Evolutionary conservation across 2,329 filamentous ascomycete species (phyloP).

Genomic region (Eurotiales sp.): DNA sequence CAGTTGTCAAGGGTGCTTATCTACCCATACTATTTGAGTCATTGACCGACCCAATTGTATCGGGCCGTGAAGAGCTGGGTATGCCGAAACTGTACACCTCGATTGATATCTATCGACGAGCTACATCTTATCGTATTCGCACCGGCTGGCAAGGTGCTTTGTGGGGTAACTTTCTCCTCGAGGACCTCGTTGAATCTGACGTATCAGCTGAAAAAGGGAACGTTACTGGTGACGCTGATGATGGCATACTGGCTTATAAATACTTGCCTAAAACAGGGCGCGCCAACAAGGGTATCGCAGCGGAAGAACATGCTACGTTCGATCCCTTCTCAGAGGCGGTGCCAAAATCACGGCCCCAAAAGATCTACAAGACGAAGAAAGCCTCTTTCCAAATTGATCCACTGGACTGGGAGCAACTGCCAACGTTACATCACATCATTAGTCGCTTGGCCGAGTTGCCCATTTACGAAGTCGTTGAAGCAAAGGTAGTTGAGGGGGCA

Average conservation of each 20-base stretch:
- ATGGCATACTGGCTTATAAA: constrained; percentile 51
- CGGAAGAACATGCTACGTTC: constrained; percentile 52
- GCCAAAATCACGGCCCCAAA: constrained; percentile 11
- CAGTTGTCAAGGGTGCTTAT: constrained; percentile 50
- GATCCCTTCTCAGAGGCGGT: constrained; percentile 20
- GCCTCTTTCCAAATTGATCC: constrained; percentile 48
- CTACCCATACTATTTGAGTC: constrained; percentile 58
- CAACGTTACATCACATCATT: constrained; percentile 59
- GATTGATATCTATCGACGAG: constrained; percentile 42
- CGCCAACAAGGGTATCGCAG: constrained; percentile 46
- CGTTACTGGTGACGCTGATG: too few species aligned
- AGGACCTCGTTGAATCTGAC: constrained; percentile 31
- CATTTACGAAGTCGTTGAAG: constrained; percentile 53
- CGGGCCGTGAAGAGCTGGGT: constrained; percentile 58
- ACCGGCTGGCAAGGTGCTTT: constrained; percentile 43
- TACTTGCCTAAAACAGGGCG: constrained; percentile 56
- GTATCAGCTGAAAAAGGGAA: constrained; percentile 22
- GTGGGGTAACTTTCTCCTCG: constrained; percentile 37
- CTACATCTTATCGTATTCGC: constrained; percentile 35
- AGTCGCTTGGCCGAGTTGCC: constrained; percentile 53
- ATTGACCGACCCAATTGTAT: constrained; percentile 57
- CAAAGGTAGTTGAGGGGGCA: constrained; percentile 53
- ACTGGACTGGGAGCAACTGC: constrained; percentile 52
- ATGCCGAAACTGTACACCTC: constrained; percentile 58
- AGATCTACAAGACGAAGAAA: constrained; percentile 36